phyloP scores from a whole-genome alignment of 1,139 yeast species.

The Debaryomyces fabryi region DNA sequence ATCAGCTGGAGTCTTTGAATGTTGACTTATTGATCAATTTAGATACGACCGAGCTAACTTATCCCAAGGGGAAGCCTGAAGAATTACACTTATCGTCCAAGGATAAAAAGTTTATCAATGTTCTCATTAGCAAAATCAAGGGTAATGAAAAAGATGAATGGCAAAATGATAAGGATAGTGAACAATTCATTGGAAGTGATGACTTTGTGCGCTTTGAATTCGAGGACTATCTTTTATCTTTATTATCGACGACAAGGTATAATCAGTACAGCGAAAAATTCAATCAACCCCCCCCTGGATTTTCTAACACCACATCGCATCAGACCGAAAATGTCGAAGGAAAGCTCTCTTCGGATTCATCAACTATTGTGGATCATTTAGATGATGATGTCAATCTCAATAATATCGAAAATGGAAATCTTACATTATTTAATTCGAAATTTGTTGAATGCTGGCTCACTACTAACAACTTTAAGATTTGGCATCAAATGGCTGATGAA shows the following conservation, averaged over 20 bases:
- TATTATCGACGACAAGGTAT: slow-evolving; percentile 73
- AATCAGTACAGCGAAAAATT: slow-evolving; percentile 56
- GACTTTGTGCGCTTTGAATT: slow-evolving; percentile 86
- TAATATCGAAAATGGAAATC: slow-evolving; percentile 30
- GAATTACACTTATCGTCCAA: slow-evolving; percentile 57
- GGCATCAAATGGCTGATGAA: slow-evolving; percentile 78
- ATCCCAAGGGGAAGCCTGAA: slow-evolving; percentile 47
- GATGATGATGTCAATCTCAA: slow-evolving; percentile 11
- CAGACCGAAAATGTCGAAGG: neutral
- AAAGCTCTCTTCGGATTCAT: neutral
- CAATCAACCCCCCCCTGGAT: slow-evolving; percentile 48
- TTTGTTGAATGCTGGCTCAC: slow-evolving; percentile 68
- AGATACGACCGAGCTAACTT: slow-evolving; percentile 41
- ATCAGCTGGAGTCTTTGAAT: slow-evolving; percentile 61
- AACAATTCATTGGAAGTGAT: slow-evolving; percentile 67
- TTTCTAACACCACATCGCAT: slow-evolving; percentile 20
- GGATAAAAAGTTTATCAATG: slow-evolving; percentile 76
- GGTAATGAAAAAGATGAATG: slow-evolving; percentile 9
- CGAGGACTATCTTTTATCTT: slow-evolving; percentile 83
- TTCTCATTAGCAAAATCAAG: slow-evolving; percentile 26
- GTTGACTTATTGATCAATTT: slow-evolving; percentile 47
- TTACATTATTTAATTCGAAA: slow-evolving; percentile 47
- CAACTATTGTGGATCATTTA: slow-evolving; percentile 3
- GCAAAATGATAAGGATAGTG: slow-evolving; percentile 21
- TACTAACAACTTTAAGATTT: slow-evolving; percentile 70